Base-by-base conservation (phyloP, 768 basidiomycete genomes). In the Daedaleopsis sinensis region DNA sequence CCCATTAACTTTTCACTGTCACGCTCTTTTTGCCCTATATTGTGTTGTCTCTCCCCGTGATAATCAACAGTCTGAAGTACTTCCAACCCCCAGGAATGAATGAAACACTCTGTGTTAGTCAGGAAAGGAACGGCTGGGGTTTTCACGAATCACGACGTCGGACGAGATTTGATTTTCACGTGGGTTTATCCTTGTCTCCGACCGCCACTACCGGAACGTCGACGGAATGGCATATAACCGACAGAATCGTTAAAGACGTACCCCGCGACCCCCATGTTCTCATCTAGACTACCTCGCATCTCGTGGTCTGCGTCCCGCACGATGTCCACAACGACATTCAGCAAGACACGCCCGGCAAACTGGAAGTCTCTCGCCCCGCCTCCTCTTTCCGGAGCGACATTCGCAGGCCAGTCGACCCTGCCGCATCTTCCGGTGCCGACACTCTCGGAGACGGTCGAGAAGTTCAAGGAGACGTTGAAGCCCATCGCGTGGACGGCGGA, bases 331-430 rank as follows among this genome's bases (percentile, higher is more conserved):
- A 21, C 54, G 23, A 54, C 67, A 38, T 69, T 61, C 62, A 67
- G 73, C 64, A 61, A 66, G 49, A 39, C 70, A 27, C 78, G 81
- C 27, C 87, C 89, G 5, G 46, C 71, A 18, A 75, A 84, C 67
- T 94, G 93, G 93, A 94, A 94, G 75, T 68, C 80, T 0, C 76
- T 77, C 54, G 91, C 93, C 0, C 90, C 92, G 0, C 74, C 78
- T 46, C 78, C 88, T 9, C 74, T 80, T 1, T 72, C 77, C 2
- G 77, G 76, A 12, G 71, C 80, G 16, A 90, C 93, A 13, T 93
- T 91, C 70, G 81, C 82, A 1, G 79, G 80, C 4, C 91, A 95
- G 69, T 66, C 77, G 0, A 72, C 76, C 10, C 82, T 97, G 5
- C 88, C 87, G 0, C 79, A 78, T 49, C 84, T 98, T 9, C 96